Base-by-base conservation (phyloP, 192 early-diverging fungal genomes). In the Coemansia sp. region DNA sequence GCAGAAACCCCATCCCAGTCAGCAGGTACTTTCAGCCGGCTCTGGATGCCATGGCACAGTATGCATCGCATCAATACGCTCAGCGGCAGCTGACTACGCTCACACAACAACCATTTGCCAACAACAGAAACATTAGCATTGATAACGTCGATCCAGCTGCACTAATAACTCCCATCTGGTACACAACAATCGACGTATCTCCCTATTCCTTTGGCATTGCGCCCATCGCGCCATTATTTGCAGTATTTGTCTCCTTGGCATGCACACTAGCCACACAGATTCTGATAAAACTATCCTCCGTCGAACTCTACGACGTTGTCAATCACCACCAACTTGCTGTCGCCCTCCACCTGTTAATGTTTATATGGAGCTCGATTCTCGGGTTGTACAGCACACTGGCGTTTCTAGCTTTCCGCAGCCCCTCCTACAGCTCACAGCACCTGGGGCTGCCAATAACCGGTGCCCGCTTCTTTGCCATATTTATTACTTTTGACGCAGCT, bases 121-220 rank as follows among this genome's bases (percentile, higher is more conserved):
- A 36, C 49, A 20, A 52, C 29, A 38, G 22, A 25, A 25, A 25
- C 22, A 3, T 29, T 12, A 49, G 28, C 58, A 4, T 22, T 25
- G 60, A 40, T 3, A 34, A 31, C 0, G 40, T 17, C 38, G 18
- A 49, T 33, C n/a, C 31, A 17, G 5, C 14, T 3, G 31, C 49
- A 0, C 32, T 52, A 5, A 1, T 61, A 18, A 29, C 48, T 10
- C 59, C 67, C 2, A 32, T 61, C 20, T 28, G 36, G n/a, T 68
- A 68, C 30, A 56, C 59, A 3, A 40, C 32, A 22, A 22, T 10
- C 4, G 67, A 68, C 5, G 67, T 61, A 10, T 57, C 67, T 16
- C 67, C 67, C 18, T 61, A 20, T 28, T 45, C 50, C 0, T 48
- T 56, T 38, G 59, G 60, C 25, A 68, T 68, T 28, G 67, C 67